phyloP scores from a whole-genome alignment of 140 eudicot species.

The Flaveria floridana region DNA sequence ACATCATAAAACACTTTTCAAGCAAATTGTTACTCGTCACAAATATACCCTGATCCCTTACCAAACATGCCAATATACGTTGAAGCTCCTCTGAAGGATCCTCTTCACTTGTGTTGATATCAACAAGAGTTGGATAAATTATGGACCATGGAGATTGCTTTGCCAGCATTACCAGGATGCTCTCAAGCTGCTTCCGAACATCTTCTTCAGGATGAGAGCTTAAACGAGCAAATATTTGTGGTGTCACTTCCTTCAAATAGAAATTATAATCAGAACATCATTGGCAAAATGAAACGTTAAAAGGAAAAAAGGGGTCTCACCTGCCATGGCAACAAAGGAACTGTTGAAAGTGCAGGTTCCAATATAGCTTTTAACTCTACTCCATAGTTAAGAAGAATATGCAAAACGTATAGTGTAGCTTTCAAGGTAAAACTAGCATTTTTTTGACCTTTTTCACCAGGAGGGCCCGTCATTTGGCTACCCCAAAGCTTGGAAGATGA shows the following conservation, averaged over 20 bases:
- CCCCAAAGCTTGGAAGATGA: slow-evolving; percentile 61
- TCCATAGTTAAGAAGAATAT: slow-evolving; percentile 89
- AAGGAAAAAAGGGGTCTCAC: slow-evolving; percentile 38
- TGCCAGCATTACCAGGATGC: slow-evolving; percentile 80
- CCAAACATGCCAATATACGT: slow-evolving; percentile 80
- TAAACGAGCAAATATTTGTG: slow-evolving; percentile 93
- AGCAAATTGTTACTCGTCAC: slow-evolving; percentile 11
- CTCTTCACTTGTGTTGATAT: slow-evolving; percentile 67
- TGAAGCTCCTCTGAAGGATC: slow-evolving; percentile 86
- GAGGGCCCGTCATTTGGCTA: slow-evolving; percentile 40
- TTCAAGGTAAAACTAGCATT: slow-evolving; percentile 64
- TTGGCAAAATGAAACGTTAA: slow-evolving; percentile 13
- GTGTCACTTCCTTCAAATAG: slow-evolving; percentile 79
- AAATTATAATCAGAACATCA: slow-evolving; percentile 35
- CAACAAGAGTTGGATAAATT: slow-evolving; percentile 94
- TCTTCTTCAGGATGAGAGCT: slow-evolving; percentile 95
- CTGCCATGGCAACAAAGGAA: slow-evolving; percentile 98
- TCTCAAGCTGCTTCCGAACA: slow-evolving; percentile 83
- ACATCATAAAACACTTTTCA: slow-evolving; percentile 16
- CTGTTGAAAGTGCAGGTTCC: slow-evolving; percentile 79
- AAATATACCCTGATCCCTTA: slow-evolving; percentile 32
- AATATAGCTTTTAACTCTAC: slow-evolving; percentile 77
- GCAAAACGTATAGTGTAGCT: slow-evolving; percentile 78
- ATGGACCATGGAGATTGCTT: slow-evolving; percentile 91
- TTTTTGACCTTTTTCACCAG: slow-evolving; percentile 45